Evolutionary conservation across 306 rosid species (phyloP).

Genomic region (Ochetophila trinervis): DNA sequence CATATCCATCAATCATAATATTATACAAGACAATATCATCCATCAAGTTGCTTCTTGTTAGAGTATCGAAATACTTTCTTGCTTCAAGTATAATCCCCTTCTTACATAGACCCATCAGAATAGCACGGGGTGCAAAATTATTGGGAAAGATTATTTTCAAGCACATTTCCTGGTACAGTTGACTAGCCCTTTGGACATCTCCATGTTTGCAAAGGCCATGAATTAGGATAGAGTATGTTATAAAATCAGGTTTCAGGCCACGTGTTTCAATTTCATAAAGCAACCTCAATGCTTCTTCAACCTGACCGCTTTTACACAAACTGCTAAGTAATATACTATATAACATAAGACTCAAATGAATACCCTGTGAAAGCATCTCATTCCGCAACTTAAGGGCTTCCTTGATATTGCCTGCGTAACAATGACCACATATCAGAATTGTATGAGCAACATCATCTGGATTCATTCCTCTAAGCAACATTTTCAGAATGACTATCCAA

Average conservation of each 20-base stretch:
- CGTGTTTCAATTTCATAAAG: conserved; percentile 44
- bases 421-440: conserved; percentile 48
- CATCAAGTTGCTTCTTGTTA: conserved; percentile 11
- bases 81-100: conserved; percentile 41
- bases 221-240: conserved; percentile 45
- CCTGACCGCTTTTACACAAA: conserved; percentile 43
- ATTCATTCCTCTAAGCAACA: conserved; percentile 41
- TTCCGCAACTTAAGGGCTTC: conserved; percentile 41
- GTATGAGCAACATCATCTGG: conserved; percentile 43
- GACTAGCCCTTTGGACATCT: conserved; percentile 35
- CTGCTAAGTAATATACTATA: conserved; percentile 43
- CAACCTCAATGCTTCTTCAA: conserved; percentile 42
- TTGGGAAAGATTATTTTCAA: conserved; percentile 36
- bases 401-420: conserved; percentile 39
- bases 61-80: conserved; percentile 40
- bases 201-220: conserved; percentile 54
- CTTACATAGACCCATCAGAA: conserved; percentile 37
- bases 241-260: conserved; percentile 38
- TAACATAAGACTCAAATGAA: conserved; percentile 35
- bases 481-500: conserved; percentile 35
- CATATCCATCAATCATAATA: conserved; percentile 48
- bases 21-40: conserved; percentile 45
- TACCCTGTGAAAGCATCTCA: conserved; percentile 43
- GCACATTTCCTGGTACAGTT: conserved; percentile 43
- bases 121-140: conserved; percentile 32